phyloP scores from a whole-genome alignment of 2,329 filamentous ascomycete genomes.

The Alternaria sp. region DNA sequence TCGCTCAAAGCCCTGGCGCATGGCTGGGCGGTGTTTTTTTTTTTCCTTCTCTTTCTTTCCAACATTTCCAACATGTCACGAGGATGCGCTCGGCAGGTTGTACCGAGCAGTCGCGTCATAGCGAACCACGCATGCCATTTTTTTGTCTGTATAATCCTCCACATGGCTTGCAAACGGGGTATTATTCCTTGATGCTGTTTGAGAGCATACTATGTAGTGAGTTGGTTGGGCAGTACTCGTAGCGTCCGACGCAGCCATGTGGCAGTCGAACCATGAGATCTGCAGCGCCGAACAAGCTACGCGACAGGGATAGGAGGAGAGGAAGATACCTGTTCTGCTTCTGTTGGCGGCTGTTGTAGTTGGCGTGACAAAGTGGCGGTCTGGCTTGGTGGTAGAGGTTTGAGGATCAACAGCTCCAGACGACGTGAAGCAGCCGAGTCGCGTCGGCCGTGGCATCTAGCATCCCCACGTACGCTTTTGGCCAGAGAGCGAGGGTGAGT shows the following conservation, averaged over 20 bases:
- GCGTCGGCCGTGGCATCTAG: slow-evolving; percentile 1
- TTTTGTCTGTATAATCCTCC: background rate
- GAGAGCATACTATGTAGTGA: background rate
- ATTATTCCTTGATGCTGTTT: background rate
- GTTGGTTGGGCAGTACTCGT: slow-evolving; percentile 4
- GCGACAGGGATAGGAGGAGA: slow-evolving; percentile 1
- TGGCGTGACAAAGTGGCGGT: slow-evolving; percentile 19
- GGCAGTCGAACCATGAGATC: slow-evolving; percentile 1
- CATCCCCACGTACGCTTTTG: slow-evolving; percentile 19
- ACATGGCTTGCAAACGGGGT: background rate
- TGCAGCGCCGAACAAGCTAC: slow-evolving; percentile 9
- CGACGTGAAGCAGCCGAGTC: slow-evolving; percentile 4
- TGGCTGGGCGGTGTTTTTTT: slow-evolving; percentile 1
- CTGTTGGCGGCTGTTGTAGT: slow-evolving; percentile 16
- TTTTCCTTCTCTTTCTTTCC: too few species aligned
- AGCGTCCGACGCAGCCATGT: background rate
- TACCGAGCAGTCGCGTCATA: slow-evolving; percentile 1
- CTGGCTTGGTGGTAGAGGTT: slow-evolving; percentile 4
- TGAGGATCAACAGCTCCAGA: slow-evolving; percentile 2
- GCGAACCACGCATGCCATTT: background rate
- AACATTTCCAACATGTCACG: background rate
- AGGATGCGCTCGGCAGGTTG: background rate
- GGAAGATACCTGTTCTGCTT: background rate
- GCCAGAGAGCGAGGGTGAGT: slow-evolving; percentile 9
- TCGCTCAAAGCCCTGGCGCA: background rate